Base-by-base conservation (phyloP, 352 stramenopile species). In the Peronospora farinosa region DNA sequence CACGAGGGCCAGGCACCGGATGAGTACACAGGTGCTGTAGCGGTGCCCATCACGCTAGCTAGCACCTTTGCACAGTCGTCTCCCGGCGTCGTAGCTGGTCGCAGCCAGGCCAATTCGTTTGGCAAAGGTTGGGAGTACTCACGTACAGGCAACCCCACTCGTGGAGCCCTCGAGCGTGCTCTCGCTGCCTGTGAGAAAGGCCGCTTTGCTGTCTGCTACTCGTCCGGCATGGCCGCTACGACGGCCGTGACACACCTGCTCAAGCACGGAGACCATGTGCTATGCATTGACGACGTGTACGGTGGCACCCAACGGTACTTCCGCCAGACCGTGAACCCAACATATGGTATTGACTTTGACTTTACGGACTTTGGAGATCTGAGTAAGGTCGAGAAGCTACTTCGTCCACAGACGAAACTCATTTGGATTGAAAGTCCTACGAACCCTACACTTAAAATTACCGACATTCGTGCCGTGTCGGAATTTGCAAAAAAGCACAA, bases 81-180 rank as follows among this genome's bases (percentile, higher is more conserved):
- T 8, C 78, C 76, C 0, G 78, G 78, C 50, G 75, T 93, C 36
- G 83, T 92, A 35, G 63, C 84, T 49, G 79, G 81, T 65, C 73
- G 74, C 15, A 60, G 72, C 23, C 83, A 95, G 40, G 60, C 65
- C 49, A 97, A 70, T 76, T 97, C 74, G 61, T 98, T 81, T 53
- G 95, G 95, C 44, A 97, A 97, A 63, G 96, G 97, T 44, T 97
- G 84, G 77, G 89, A 91, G 54, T 98, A 97, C 75, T 96, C 86
- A 63, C 86, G 93, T 45, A 82, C 96, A 44, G 95, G 85, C 61
- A 98, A 98, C 71, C 95, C 94, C n/a, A 98, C 94, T 17, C 95
- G 77, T 33, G 83, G 95, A 44, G 82, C 97, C 8, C 78, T 98
- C 11, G 95, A 98, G 67, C 86, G 75, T 38, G 80, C 88, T n/a